Percentiles rank a stretch among this genome's conserved stretches.
Conservation (phyloP, 2,329 filamentous ascomycete species). For the Ophiocordyceps camponoti-leonardi region DNA sequence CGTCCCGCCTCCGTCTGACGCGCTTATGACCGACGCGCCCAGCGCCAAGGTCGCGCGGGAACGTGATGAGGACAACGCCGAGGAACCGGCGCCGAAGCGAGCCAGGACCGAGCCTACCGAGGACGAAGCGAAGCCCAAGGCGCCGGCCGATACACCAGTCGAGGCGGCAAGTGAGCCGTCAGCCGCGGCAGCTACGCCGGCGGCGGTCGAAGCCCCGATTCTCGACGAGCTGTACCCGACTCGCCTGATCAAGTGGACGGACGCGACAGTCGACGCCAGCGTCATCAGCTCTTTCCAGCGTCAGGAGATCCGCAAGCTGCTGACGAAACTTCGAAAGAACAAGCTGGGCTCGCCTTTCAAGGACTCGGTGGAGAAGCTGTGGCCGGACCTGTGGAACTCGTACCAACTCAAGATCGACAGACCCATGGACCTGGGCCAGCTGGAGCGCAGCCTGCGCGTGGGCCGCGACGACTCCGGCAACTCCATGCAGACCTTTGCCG, state of each 20-base stretch:
- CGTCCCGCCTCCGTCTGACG: slow-evolving; percentile 15
- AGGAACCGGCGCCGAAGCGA: slow-evolving; percentile 61
- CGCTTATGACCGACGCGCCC: slow-evolving; percentile 34
- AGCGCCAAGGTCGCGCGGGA: slow-evolving; percentile 51
- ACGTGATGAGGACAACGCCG: slow-evolving; percentile 54
- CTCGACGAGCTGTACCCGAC: slow-evolving; percentile 7
- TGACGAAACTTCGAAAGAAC: slow-evolving; percentile 71
- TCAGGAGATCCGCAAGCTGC: slow-evolving; percentile 44
- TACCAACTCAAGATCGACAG: slow-evolving; percentile 51
- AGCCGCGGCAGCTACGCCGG: not conserved
- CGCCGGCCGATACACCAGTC: slow-evolving; percentile 5
- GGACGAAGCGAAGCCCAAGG: slow-evolving; percentile 11
- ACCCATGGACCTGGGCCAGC: slow-evolving; percentile 70
- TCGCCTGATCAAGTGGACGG: slow-evolving; percentile 20
- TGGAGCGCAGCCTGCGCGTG: slow-evolving; percentile 65
- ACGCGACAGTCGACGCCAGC: slow-evolving; percentile 24
- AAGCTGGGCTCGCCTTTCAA: slow-evolving; percentile 63
- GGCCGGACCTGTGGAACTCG: slow-evolving; percentile 59
- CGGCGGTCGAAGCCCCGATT: slow-evolving; percentile 3
- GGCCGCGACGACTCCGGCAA: slow-evolving; percentile 17
- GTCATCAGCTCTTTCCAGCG: slow-evolving; percentile 41
- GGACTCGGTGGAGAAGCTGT: slow-evolving; percentile 59
- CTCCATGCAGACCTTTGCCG: slow-evolving; percentile 49
- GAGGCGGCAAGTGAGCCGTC: slow-evolving; percentile 1
- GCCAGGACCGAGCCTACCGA: slow-evolving; percentile 50